Evolutionary conservation across 805 yeast species (phyloP), one percentile per base, ranked within the genome.

Genomic region (Cyberlindnera mycetangii): DNA sequence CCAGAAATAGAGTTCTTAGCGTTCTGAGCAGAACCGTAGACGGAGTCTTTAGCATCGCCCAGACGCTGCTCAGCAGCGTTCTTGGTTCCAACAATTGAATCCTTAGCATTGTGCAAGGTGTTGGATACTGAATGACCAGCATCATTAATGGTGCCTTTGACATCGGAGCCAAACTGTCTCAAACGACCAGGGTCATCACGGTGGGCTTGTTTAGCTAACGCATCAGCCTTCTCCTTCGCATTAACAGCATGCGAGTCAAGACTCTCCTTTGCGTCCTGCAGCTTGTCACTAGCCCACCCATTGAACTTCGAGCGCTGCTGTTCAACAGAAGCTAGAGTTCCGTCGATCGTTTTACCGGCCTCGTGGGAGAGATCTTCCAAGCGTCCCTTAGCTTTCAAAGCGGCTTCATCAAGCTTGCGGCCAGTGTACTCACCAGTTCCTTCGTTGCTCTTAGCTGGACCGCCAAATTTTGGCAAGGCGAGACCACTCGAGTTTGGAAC

Each of bases 341-440:
- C 12, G 35, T 57, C 58, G 15, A 57, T 32, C 39, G 44, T 46
- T 47, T 52, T 54, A 2, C 43, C 47, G 9, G 62, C 55, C 15
- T 54, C 50, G 2, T 44, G n/a, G 16, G 53, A 50, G 5, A 57
- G 15, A 12, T 46, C 56, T 3, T 44, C 19, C 6, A 54, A 25
- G 28, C 41, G 50, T 21, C 42, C 53, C 39, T 45, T 51, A 8
- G 56, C 54, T 18, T 42, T 30, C 15, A 18, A 17, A 12, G 53
- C 54, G 27, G 54, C 47, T 38, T 59, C 59, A 34, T 58, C 64
- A 14, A 59, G 9, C 34, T 56, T 48, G 30, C 59, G 60, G 14
- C 64, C 64, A 27, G 55, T 32, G 32, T 41, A 41, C 30, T 59
- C 48, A 14, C 50, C 61, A 18, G 51, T 24, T 4, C 58, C 58